These are phyloP conservation scores for Gossypium mustelinum DNA, from an alignment of 345 rosid genomes.

Conservation along the genomic window DNA sequence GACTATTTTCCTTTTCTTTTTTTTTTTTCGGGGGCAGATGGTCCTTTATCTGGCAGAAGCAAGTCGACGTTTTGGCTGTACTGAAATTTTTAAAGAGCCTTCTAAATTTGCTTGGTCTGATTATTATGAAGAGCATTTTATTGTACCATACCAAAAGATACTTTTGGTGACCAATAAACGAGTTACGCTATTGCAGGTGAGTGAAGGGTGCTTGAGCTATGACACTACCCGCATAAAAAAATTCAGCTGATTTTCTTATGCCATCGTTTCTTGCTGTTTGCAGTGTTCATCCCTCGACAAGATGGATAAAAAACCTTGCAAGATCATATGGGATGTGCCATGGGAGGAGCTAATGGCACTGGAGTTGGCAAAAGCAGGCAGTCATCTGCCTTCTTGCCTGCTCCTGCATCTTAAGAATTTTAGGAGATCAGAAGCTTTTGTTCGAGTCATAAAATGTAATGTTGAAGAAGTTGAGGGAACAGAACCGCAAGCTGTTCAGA, in stretches of 20 bases:
- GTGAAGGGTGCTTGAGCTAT: constrained; percentile 16
- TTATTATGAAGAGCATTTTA: constrained; percentile 80
- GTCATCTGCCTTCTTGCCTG: constrained; percentile 70
- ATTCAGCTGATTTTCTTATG: constrained; percentile 12
- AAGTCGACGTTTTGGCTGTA: constrained; percentile 83
- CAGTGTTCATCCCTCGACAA: constrained; percentile 72
- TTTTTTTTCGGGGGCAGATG: constrained; percentile 47
- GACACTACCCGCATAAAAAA: neutral
- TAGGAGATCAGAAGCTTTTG: constrained; percentile 81
- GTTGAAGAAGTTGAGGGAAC: constrained; percentile 53
- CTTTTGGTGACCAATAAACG: constrained; percentile 82
- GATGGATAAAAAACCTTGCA: constrained; percentile 87
- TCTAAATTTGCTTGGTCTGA: constrained; percentile 89
- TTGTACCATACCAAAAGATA: constrained; percentile 72
- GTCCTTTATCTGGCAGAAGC: constrained; percentile 87
- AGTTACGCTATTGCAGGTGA: constrained; percentile 84
- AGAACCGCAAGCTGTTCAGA: constrained; percentile 77
- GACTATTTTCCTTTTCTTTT: constrained; percentile 16
- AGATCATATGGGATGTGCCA: constrained; percentile 95
- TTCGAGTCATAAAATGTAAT: constrained; percentile 74
- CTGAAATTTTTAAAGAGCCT: constrained; percentile 93
- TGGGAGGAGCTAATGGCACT: constrained; percentile 94
- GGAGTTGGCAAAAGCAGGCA: constrained; percentile 92
- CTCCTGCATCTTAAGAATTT: constrained; percentile 84
- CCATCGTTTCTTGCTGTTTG: constrained; percentile 20